Conservation (phyloP, 208 protist species). For the Acanthamoeba divionensis region DNA sequence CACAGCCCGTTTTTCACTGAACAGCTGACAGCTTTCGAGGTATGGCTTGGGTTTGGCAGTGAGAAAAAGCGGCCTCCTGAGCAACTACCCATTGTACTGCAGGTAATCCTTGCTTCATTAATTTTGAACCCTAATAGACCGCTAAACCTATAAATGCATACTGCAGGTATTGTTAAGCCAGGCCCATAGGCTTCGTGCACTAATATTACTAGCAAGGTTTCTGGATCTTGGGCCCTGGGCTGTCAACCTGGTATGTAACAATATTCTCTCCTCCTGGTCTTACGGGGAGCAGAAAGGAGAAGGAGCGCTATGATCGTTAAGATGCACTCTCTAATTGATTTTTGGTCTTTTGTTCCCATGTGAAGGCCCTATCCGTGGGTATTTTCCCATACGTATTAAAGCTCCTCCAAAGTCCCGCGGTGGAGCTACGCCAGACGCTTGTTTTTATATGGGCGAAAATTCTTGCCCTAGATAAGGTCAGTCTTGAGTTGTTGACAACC, state of each 20-base stretch:
- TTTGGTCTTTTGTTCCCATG: too few species aligned
- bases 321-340: too few species aligned
- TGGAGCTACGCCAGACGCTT: conserved; percentile 78
- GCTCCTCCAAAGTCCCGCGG: conserved; percentile 87
- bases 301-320: too few species aligned
- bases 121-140: background rate
- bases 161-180: conserved; percentile 86
- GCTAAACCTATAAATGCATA: background rate
- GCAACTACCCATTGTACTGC: conserved; percentile 96
- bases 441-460: conserved; percentile 88
- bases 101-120: conserved; percentile 71
- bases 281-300: too few species aligned
- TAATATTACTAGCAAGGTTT: conserved; percentile 93
- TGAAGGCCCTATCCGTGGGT: conserved; percentile 89
- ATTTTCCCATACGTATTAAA: conserved; percentile 97
- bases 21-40: conserved; percentile 97
- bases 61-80: conserved; percentile 86
- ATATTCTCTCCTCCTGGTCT: too few species aligned
- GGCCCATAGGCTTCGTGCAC: conserved; percentile 90
- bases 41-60: conserved; percentile 94
- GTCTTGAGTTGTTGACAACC: conserved; percentile 60
- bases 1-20: conserved; percentile 93
- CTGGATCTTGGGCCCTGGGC: conserved; percentile 94
- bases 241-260: conserved; percentile 83
- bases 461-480: conserved; percentile 79